Evolutionary conservation across 495 filamentous ascomycete species (phyloP).

Genomic region (Podospora fimiseda): DNA sequence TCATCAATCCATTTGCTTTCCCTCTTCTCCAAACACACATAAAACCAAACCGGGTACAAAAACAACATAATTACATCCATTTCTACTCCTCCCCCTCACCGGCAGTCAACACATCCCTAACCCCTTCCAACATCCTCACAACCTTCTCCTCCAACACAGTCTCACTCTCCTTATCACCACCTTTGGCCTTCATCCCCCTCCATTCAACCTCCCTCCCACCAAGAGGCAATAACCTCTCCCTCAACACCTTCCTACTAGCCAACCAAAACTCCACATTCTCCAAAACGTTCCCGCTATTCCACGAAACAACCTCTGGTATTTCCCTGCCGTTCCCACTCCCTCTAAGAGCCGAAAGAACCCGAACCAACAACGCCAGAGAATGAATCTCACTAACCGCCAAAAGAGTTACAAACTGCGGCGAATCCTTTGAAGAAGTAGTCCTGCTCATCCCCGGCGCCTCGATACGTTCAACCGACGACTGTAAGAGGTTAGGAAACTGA

Average conservation of each 20-base stretch:
- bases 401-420: slow-evolving; percentile 54
- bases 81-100: slow-evolving; percentile 29
- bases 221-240: slow-evolving; percentile 64
- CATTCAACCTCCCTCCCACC: slow-evolving; percentile 63
- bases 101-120: slow-evolving; percentile 39
- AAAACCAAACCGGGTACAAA: too few relatives aligned
- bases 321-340: slow-evolving; percentile 54
- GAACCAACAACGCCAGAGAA: slow-evolving; percentile 63
- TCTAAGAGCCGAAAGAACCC: slow-evolving; percentile 57
- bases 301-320: slow-evolving; percentile 60
- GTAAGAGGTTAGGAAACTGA: slow-evolving; percentile 69
- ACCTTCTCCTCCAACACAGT: slow-evolving; percentile 69
- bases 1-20: too few relatives aligned
- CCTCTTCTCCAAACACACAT: too few relatives aligned
- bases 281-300: slow-evolving; percentile 60
- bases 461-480: slow-evolving; percentile 56
- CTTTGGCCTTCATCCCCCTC: slow-evolving; percentile 37
- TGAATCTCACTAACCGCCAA: slow-evolving; percentile 68
- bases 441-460: slow-evolving; percentile 43
- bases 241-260: slow-evolving; percentile 50
- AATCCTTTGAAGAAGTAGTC: slow-evolving; percentile 32
- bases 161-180: slow-evolving; percentile 36
- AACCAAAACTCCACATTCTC: slow-evolving; percentile 78
- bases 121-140: slow-evolving; percentile 53
- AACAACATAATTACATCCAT: too few relatives aligned